Percentiles rank a stretch among this genome's conserved stretches.
These are phyloP conservation scores for Alternaria solani DNA, from an alignment of 2,329 filamentous ascomycete genomes.

Conservation along the genomic window DNA sequence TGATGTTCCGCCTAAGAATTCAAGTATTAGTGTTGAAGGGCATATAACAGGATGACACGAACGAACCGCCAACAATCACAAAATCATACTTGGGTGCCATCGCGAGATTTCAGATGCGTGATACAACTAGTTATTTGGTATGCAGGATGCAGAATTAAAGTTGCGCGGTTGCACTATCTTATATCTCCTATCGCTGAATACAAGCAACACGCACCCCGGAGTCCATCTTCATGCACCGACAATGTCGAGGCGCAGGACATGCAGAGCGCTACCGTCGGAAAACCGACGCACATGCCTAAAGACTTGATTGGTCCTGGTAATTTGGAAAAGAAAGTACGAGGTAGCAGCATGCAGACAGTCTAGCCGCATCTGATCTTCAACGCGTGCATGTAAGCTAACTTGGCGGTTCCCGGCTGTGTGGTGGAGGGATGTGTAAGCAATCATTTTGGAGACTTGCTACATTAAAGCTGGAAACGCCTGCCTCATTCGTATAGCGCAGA, in stretches of 20 bases:
- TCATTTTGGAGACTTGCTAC: background rate
- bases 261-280: background rate
- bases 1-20: conserved; percentile 63
- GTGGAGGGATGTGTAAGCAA: conserved; percentile 3
- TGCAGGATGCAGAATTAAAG: background rate
- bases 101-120: background rate
- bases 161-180: background rate
- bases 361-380: background rate
- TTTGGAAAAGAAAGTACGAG: background rate
- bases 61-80: conserved; percentile 53
- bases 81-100: conserved; percentile 48
- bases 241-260: background rate
- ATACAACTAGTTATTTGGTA: background rate
- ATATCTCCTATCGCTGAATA: background rate
- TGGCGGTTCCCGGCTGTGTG: background rate
- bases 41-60: background rate
- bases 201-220: background rate
- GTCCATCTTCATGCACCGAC: background rate
- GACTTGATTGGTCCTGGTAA: background rate
- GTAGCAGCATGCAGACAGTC: background rate
- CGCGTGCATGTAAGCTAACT: background rate
- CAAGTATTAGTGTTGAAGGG: background rate
- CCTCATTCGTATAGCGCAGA: background rate
- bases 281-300: background rate
- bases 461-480: background rate